phyloP scores from a whole-genome alignment of 805 yeast genomes.

The Sugiyamaella smithiae region DNA sequence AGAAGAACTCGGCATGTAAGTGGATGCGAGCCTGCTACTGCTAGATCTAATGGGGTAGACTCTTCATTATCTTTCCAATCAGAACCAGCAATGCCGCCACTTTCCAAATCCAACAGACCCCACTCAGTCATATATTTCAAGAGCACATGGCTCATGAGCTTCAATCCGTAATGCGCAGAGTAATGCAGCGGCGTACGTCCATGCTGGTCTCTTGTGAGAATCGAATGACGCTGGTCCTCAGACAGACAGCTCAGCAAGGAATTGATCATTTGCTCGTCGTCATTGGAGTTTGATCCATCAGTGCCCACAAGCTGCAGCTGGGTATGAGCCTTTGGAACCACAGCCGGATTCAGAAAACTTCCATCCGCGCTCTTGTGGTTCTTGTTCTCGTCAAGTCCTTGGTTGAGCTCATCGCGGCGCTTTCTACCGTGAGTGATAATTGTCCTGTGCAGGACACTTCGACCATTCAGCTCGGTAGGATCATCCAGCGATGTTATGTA shows the following conservation, averaged over 20 bases:
- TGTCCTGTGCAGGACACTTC: conserved; percentile 84
- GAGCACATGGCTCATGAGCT: conserved; percentile 56
- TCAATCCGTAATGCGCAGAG: conserved; percentile 81
- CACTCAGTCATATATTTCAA: conserved; percentile 56
- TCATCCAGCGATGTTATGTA: conserved; percentile 56
- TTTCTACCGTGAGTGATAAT: conserved; percentile 70
- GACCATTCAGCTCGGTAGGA: conserved; percentile 68
- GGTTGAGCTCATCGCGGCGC: conserved; percentile 5
- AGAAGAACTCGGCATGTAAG: conserved; percentile 63
- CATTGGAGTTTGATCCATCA: conserved; percentile 60
- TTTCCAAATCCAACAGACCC: conserved; percentile 34
- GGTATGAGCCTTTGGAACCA: conserved; percentile 49
- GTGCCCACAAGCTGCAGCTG: conserved; percentile 55
- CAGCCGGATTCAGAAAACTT: conserved; percentile 43
- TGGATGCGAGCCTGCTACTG: conserved; percentile 82
- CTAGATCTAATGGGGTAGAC: conserved; percentile 76
- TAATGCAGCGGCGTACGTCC: conserved; percentile 86
- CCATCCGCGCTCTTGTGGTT: neutral
- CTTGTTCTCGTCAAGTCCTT: conserved; percentile 3
- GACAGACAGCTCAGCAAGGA: conserved; percentile 59
- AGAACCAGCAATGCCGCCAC: conserved; percentile 22
- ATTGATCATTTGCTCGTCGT: conserved; percentile 55
- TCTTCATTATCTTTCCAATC: conserved; percentile 61
- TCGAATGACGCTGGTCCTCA: conserved; percentile 49
- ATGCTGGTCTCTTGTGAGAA: conserved; percentile 71